Evolutionary conservation across 352 stramenopile genomes (phyloP).

Genomic region (Globisporangium recalcitrans): DNA sequence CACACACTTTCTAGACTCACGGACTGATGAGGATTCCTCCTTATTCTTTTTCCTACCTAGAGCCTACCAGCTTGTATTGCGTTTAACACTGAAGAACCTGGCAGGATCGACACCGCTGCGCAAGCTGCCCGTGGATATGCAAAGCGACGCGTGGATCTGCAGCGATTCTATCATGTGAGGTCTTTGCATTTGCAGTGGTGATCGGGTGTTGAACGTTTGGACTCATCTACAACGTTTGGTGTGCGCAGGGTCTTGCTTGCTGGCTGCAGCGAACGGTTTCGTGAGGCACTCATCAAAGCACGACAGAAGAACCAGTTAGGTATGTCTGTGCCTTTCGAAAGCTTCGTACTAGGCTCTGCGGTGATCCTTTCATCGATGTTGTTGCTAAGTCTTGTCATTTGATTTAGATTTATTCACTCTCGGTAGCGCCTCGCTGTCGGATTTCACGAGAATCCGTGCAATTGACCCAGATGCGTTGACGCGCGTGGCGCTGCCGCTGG

Average conservation of each 20-base stretch:
- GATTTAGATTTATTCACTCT: constrained; percentile 59
- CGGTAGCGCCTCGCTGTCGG: constrained; percentile 66
- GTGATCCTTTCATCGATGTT: neutral
- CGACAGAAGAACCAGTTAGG: constrained; percentile 40
- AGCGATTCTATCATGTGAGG: constrained; percentile 69
- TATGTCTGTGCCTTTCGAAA: constrained; percentile 18
- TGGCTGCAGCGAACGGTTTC: constrained; percentile 52
- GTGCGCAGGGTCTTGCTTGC: constrained; percentile 46
- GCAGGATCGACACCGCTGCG: constrained; percentile 33
- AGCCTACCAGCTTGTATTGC: constrained; percentile 57
- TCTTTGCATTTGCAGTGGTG: no score
- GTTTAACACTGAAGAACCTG: constrained; percentile 47
- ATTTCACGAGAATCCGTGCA: constrained; percentile 58
- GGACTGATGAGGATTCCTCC: neutral
- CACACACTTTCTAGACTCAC: neutral
- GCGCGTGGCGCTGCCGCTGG: constrained; percentile 51
- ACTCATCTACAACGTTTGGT: neutral
- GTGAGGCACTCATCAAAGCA: constrained; percentile 40
- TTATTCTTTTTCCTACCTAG: constrained; percentile 19
- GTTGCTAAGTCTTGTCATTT: constrained; percentile 2
- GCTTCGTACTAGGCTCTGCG: neutral
- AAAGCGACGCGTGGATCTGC: constrained; percentile 67
- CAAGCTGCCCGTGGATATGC: constrained; percentile 42
- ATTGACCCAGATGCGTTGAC: constrained; percentile 34
- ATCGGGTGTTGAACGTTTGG: no score